Evolutionary conservation across 2,329 filamentous ascomycete genomes (phyloP).

Genomic region (Hypoxylon sp.): DNA sequence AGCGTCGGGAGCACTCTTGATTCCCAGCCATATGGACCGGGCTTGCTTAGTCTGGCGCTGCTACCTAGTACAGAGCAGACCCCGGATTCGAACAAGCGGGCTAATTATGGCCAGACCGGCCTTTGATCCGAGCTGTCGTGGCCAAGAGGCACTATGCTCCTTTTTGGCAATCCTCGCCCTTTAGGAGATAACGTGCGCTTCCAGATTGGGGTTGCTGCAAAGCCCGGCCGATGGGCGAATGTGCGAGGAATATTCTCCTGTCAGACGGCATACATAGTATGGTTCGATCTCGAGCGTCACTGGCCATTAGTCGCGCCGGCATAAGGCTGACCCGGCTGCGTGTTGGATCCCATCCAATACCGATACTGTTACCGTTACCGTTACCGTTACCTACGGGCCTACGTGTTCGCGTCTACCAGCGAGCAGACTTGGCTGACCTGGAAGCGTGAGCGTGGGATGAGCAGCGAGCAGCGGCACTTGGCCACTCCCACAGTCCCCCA

Average conservation of each 20-base stretch:
- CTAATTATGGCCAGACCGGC: slow-evolving; percentile 27
- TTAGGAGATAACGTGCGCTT: slow-evolving; percentile 5
- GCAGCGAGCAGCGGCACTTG: slow-evolving; percentile 26
- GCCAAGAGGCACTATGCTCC: slow-evolving; percentile 23
- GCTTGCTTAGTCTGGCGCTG: no score
- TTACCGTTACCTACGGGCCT: neutral
- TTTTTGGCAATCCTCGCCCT: slow-evolving; percentile 10
- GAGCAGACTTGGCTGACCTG: slow-evolving; percentile 18
- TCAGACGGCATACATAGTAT: no score
- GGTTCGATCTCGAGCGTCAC: no score
- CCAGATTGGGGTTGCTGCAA: slow-evolving; percentile 15
- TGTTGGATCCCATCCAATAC: no score
- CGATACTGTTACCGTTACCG: no score
- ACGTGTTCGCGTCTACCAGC: no score
- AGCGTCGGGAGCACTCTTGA: slow-evolving; percentile 27
- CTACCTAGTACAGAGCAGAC: no score
- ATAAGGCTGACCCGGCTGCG: neutral
- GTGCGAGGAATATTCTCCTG: slow-evolving; percentile 5
- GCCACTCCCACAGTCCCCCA: slow-evolving; percentile 16
- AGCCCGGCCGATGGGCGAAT: slow-evolving; percentile 8
- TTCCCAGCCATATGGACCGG: slow-evolving; percentile 28
- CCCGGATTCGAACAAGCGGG: slow-evolving; percentile 30
- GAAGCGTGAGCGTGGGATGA: slow-evolving; percentile 27
- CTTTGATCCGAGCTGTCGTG: slow-evolving; percentile 3
- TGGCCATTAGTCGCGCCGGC: slow-evolving; percentile 7